Conservation (phyloP, 1,284 basidiomycete genomes). For the Omphalotus olearius region DNA sequence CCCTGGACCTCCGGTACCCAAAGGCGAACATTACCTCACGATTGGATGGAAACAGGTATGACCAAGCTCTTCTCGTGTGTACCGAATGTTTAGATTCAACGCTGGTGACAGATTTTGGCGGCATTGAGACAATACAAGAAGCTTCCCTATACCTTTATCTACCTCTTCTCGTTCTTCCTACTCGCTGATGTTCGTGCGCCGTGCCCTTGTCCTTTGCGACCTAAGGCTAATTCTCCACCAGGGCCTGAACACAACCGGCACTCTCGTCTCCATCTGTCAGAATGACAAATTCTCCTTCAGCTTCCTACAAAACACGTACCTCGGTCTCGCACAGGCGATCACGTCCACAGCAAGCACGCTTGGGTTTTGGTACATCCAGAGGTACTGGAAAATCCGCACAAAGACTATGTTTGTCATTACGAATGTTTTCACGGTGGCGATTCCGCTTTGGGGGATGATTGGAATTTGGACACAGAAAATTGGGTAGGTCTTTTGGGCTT, state of each 20-base stretch:
- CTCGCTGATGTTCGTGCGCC: constrained; percentile 60
- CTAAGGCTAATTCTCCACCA: constrained; percentile 22
- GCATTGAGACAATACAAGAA: constrained; percentile 67
- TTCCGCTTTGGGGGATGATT: constrained; percentile 85
- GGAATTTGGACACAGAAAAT: constrained; percentile 77
- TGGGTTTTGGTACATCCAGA: constrained; percentile 80
- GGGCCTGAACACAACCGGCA: constrained; percentile 78
- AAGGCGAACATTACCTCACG: constrained; percentile 67
- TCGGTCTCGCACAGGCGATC: constrained; percentile 69
- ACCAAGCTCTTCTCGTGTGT: not conserved
- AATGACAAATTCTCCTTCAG: constrained; percentile 75
- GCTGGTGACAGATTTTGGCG: constrained; percentile 53
- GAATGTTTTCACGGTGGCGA: constrained; percentile 71
- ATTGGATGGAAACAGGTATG: constrained; percentile 77
- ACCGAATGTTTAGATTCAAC: not conserved
- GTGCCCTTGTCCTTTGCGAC: not conserved
- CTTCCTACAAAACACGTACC: constrained; percentile 73
- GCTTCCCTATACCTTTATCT: constrained; percentile 73
- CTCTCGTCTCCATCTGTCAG: constrained; percentile 72
- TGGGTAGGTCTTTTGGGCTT: constrained; percentile 43
- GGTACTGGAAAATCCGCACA: constrained; percentile 68
- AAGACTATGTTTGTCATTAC: constrained; percentile 81
- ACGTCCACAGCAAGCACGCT: constrained; percentile 70
- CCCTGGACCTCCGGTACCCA: constrained; percentile 68
- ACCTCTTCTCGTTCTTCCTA: constrained; percentile 73